Evolutionary conservation across 352 stramenopile species (phyloP).

Genomic region (Phytophthora fragariae): DNA sequence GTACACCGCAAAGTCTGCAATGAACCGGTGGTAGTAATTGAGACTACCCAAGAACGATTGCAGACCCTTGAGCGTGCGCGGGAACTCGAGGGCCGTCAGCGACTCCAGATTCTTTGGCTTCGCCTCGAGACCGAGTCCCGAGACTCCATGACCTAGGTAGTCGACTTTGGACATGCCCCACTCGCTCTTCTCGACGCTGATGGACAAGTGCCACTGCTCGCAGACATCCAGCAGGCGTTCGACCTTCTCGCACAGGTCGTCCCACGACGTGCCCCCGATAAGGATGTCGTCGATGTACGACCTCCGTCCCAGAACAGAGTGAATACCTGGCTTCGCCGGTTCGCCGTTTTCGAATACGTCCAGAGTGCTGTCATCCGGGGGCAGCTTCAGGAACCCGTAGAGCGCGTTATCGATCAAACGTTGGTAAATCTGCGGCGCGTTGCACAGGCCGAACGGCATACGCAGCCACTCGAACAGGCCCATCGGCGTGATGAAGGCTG

Average conservation of each 20-base stretch:
- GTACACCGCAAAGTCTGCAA: too few relatives aligned
- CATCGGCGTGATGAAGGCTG: constrained; percentile 32
- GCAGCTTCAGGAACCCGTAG: constrained; percentile 7
- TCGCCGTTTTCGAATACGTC: background rate
- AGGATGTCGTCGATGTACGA: too few relatives aligned
- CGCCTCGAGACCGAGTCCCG: background rate
- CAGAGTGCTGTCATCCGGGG: background rate
- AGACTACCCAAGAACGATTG: too few relatives aligned
- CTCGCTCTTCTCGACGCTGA: constrained; percentile 31
- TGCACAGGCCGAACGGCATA: constrained; percentile 35
- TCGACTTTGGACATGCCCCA: constrained; percentile 22
- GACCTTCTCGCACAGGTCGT: background rate
- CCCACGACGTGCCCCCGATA: too few relatives aligned
- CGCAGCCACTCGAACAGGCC: constrained; percentile 31
- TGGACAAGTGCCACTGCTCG: constrained; percentile 23
- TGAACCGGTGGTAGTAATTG: too few relatives aligned
- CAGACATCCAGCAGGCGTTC: constrained; percentile 15
- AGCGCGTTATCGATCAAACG: constrained; percentile 35
- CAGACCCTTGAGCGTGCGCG: too few relatives aligned
- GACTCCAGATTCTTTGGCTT: too few relatives aligned
- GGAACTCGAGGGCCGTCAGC: too few relatives aligned
- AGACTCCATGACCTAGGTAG: constrained; percentile 24
- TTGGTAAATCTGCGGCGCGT: constrained; percentile 38
- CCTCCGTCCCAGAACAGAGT: too few relatives aligned
- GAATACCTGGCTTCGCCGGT: too few relatives aligned